phyloP scores from a whole-genome alignment of 441 rosid genomes.

The Viola pubescens region DNA sequence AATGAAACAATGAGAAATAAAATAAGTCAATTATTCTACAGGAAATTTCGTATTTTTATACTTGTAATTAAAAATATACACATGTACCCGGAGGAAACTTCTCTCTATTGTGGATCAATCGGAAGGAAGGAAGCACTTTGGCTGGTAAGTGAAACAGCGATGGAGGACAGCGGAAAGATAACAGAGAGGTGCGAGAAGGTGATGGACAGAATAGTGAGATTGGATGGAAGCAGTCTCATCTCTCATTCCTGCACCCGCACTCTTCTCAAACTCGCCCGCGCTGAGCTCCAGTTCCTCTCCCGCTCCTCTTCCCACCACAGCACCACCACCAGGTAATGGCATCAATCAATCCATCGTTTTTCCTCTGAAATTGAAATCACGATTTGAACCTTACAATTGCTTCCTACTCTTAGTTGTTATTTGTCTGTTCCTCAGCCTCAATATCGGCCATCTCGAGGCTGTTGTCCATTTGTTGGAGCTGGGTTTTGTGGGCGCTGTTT shows the following conservation, averaged over 20 bases:
- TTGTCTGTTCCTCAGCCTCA: constrained; percentile 38
- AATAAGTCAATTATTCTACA: no score
- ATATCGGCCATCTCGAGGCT: constrained; percentile 81
- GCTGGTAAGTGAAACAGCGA: background rate
- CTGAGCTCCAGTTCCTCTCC: constrained; percentile 73
- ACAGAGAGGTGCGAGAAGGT: constrained; percentile 44
- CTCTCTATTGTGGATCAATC: no score
- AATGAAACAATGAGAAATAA: no score
- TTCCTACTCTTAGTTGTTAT: background rate
- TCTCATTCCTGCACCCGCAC: constrained; percentile 47
- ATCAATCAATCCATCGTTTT: background rate
- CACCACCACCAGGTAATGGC: constrained; percentile 34
- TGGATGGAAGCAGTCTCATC: constrained; percentile 30
- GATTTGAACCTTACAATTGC: background rate
- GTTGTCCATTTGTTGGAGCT: constrained; percentile 48
- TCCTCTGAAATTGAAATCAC: background rate
- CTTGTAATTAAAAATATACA: no score
- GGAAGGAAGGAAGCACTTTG: no score
- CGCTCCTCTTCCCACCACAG: constrained; percentile 20
- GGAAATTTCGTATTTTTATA: no score
- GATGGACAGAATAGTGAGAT: constrained; percentile 29
- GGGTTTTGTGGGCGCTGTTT: constrained; percentile 55
- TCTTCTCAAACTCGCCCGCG: constrained; percentile 55
- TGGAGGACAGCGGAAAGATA: constrained; percentile 18
- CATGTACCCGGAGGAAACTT: no score